Evolutionary conservation across 2,329 filamentous ascomycete species (phyloP), one percentile per base, ranked within the genome.

Genomic region (Neonectria coccinea): DNA sequence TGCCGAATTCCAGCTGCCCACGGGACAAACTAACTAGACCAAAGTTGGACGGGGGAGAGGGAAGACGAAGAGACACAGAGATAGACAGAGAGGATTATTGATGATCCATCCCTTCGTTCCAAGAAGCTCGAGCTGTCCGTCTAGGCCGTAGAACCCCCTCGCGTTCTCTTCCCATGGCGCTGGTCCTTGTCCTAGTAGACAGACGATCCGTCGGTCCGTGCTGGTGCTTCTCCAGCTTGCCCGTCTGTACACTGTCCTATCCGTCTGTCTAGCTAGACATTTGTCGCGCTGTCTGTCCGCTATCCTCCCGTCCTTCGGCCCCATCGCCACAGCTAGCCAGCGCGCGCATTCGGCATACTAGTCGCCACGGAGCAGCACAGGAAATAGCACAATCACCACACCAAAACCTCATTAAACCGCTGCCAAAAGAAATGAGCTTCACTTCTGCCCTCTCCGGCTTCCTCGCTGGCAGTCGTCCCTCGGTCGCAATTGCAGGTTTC

Each of bases 401-500:
- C 18, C 14, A 11, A 12, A 25, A 14, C 2, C 11, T 25, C 42
- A 5, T 16, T 36, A 16, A 36, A 36, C 33, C 6, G 0, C 33
- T 11, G 4, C 36, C 36, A 39, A 47, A 44, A 39, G 29, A 44
- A 10, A 72, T 72, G 70, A 25, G 54, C 10, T 36, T 11, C 9
- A 25, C 45, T 50, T 18, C 53, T 3, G 39, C 9, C 12, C 12
- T 65, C 20, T 29, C 29, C 11, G 52, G 31, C 3, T 2, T 54
- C 1, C 1, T 41, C 31, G n/a, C 42, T 11, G 39, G 47, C 25
- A 6, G 57, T 2, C 57, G 61, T 6, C 62, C 70, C 5, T 69
- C 64, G 8, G 29, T 70, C 7, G 63, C 47, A 10, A 51, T 66
- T 3, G 61, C 62, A 16, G 67, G 22, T 5, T 31, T 61, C 5